Percentiles rank a stretch among this genome's conserved stretches.
Conservation (phyloP, 768 basidiomycete genomes). For the Amanita fuliginea region DNA sequence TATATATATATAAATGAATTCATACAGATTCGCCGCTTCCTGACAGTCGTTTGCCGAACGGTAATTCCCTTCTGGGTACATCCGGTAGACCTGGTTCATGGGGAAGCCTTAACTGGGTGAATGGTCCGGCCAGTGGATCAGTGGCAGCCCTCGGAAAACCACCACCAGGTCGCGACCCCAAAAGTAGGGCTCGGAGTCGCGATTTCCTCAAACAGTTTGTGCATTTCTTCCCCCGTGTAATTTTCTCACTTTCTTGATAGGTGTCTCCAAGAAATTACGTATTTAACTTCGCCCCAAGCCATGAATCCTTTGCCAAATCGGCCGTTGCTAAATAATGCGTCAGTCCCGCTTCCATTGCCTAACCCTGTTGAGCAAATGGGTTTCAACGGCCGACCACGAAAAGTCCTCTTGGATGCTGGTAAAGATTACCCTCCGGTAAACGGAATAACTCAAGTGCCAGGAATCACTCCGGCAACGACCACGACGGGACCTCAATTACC, state of each 20-base stretch:
- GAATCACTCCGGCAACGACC: constrained; percentile 38
- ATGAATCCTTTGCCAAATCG: constrained; percentile 94
- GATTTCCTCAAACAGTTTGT: constrained; percentile 96
- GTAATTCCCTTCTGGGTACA: constrained; percentile 32
- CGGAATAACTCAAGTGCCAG: constrained; percentile 43
- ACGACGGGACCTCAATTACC: constrained; percentile 28
- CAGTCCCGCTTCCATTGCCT: constrained; percentile 53
- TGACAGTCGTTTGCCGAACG: constrained; percentile 57
- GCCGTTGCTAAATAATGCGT: constrained; percentile 58
- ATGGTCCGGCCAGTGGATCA: constrained; percentile 31
- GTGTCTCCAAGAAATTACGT: constrained; percentile 96
- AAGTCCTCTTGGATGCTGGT: constrained; percentile 62
- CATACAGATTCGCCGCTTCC: constrained; percentile 62
- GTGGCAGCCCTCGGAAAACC: constrained; percentile 52
- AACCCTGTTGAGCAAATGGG: constrained; percentile 67
- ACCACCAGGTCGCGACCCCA: constrained; percentile 83
- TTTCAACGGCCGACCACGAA: constrained; percentile 74
- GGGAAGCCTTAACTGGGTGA: constrained; percentile 39
- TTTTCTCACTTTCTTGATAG: constrained; percentile 22
- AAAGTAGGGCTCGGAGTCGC: constrained; percentile 85
- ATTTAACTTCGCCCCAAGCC: constrained; percentile 92
- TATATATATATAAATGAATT: constrained; percentile 3
- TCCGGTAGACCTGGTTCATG: constrained; percentile 45
- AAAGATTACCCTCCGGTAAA: constrained; percentile 65
- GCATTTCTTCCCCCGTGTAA: not conserved